These are phyloP conservation scores for Iberis amara DNA, from an alignment of 441 rosid species.

Conservation along the genomic window DNA sequence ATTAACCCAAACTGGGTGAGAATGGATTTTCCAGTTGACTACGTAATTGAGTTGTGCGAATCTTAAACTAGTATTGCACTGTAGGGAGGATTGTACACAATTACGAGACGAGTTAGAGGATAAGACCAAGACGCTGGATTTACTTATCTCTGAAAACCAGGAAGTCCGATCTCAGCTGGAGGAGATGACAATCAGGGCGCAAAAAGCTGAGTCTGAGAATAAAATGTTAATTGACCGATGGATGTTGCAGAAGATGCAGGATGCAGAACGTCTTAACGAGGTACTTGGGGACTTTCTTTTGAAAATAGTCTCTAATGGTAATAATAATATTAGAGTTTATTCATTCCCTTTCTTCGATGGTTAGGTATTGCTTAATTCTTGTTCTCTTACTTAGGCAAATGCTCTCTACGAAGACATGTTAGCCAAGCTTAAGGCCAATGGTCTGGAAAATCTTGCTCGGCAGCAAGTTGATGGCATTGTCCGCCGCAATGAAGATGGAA, in stretches of 20 bases:
- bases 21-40: conserved; percentile 6
- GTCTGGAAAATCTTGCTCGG: conserved; percentile 75
- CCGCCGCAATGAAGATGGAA: conserved; percentile 83
- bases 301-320: too few species aligned
- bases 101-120: conserved; percentile 56
- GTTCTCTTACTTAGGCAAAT: conserved; percentile 50
- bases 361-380: background rate
- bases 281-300: conserved; percentile 29
- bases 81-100: conserved; percentile 58
- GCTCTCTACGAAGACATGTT: conserved; percentile 82
- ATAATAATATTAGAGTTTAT: too few species aligned
- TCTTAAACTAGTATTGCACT: conserved; percentile 20
- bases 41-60: conserved; percentile 3
- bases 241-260: conserved; percentile 97
- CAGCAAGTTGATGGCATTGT: conserved; percentile 96
- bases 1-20: conserved; percentile 49
- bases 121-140: conserved; percentile 56
- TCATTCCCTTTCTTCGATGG: background rate
- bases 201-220: conserved; percentile 75
- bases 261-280: conserved; percentile 93
- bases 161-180: conserved; percentile 53
- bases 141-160: conserved; percentile 53
- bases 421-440: conserved; percentile 77
- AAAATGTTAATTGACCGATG: conserved; percentile 82
- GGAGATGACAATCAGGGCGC: conserved; percentile 54